Conservation (phyloP, 179 eudicot genomes). For the Actinidia chinensis region DNA sequence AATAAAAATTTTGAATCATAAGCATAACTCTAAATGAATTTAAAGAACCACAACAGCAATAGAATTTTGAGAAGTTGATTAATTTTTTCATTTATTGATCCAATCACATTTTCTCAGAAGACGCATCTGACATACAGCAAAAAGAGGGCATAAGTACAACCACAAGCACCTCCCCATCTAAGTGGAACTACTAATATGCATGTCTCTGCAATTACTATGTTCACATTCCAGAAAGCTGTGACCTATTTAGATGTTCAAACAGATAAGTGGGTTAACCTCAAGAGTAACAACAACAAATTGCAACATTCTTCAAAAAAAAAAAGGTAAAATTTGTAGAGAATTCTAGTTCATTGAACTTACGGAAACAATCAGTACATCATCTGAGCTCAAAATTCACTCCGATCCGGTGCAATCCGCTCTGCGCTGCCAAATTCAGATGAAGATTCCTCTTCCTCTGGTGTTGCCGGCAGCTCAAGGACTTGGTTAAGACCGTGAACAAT, state of each 20-base stretch:
- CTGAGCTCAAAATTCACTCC: slow-evolving; percentile 16
- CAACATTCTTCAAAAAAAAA: too few relatives aligned
- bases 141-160: not conserved
- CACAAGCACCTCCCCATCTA: not conserved
- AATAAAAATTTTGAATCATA: not conserved
- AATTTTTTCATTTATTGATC: not conserved
- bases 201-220: not conserved
- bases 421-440: not conserved
- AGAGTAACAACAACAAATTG: too few relatives aligned
- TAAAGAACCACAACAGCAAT: too few relatives aligned
- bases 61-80: not conserved
- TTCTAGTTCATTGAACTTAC: not conserved
- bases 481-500: slow-evolving; percentile 14
- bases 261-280: not conserved
- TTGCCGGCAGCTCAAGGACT: not conserved
- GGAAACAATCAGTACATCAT: not conserved
- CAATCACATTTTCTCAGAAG: not conserved
- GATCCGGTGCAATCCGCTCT: not conserved
- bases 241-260: not conserved
- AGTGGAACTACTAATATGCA: not conserved
- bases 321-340: too few relatives aligned
- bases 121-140: not conserved
- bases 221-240: not conserved
- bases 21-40: not conserved
- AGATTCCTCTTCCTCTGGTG: not conserved